Percentiles rank a stretch among this genome's conserved stretches.
Evolutionary conservation across 2,329 filamentous ascomycete genomes (phyloP).

Genomic region (Aspergillus aculeatinus): DNA sequence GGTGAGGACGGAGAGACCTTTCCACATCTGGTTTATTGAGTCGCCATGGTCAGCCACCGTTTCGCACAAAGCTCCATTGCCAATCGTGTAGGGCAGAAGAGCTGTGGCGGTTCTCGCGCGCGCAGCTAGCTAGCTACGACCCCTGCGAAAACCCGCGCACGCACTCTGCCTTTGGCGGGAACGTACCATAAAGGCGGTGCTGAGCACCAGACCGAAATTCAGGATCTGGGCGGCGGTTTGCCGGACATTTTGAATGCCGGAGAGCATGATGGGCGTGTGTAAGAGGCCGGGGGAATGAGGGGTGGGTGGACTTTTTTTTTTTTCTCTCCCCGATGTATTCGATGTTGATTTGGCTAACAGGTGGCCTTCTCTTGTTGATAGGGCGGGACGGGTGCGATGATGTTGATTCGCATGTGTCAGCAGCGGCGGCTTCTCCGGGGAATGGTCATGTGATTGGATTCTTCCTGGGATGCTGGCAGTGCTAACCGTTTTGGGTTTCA

Average conservation of each 20-base stretch:
- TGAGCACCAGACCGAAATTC: conserved; percentile 87
- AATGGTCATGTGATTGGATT: neutral
- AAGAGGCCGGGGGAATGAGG: neutral
- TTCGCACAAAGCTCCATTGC: too few species aligned
- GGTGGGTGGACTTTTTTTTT: neutral
- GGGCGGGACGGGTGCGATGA: too few species aligned
- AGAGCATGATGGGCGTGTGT: conserved; percentile 57
- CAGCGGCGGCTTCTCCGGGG: neutral
- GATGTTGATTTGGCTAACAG: neutral
- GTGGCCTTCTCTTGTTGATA: neutral
- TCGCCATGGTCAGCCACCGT: neutral
- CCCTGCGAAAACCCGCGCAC: neutral
- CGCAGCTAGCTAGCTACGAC: neutral
- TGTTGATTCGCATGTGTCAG: neutral
- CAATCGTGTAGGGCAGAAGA: too few species aligned
- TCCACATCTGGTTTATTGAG: conserved; percentile 59
- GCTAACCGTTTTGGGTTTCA: neutral
- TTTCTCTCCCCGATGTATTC: neutral
- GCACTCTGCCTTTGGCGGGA: neutral
- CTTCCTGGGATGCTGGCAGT: neutral
- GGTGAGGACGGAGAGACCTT: conserved; percentile 75
- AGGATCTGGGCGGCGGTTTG: conserved; percentile 78
- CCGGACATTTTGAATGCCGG: conserved; percentile 66
- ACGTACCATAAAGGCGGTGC: conserved; percentile 78
- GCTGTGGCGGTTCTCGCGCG: too few species aligned